Base-by-base conservation (phyloP, 495 filamentous ascomycete genomes). In the Daldinia childiae region DNA sequence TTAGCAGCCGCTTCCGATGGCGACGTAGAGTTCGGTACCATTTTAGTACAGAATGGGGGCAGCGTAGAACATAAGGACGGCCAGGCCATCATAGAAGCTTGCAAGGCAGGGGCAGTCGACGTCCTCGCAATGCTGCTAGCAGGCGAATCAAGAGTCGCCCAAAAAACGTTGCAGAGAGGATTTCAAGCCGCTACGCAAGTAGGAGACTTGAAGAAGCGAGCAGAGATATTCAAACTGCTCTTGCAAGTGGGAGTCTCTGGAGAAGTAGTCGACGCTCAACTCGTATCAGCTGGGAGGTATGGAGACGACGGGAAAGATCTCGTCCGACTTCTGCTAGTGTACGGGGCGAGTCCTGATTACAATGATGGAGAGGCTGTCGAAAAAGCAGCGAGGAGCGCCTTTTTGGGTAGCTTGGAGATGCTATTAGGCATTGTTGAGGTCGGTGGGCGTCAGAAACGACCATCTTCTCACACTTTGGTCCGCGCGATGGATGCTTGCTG, bases 321-420 rank as follows among this genome's bases (percentile, higher is more conserved):
- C 3, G 81, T 86, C 1, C 69, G 70, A n/a, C 68, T 86, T 32
- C 63, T 86, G 24, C 76, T 86, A 1, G 60, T 73, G 9, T 80
- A 79, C 27, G 83, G 83, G 6, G 83, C 83, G 15, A 78, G 74
- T 43, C 78, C 80, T 2, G 77, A 86, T 62, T 82, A 79, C 57
- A 82, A 80, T 12, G 64, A 77, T 0, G 83, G 83, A 4, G 83
- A 86, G 24, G 83, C 82, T 15, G 77, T 86, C n/a, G 82, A 82
- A 72, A 82, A 82, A 21, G 81, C 81, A 0, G 79, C 83, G 0
- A 74, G 81, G 19, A 78, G 80, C 29, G 79, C 79, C 0, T 79
- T 81, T 52, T 69, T 86, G 62, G 78, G 75, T 1, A 83, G 71
- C 62, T 68, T 86, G 7, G 81, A 83, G 67, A 66, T 84, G 58